A percentile compares a stretch with the other conserved stretches of the same genome.
Evolutionary conservation across 2,329 filamentous ascomycete genomes (phyloP).

Genomic region (Fusarium albosuccineum): DNA sequence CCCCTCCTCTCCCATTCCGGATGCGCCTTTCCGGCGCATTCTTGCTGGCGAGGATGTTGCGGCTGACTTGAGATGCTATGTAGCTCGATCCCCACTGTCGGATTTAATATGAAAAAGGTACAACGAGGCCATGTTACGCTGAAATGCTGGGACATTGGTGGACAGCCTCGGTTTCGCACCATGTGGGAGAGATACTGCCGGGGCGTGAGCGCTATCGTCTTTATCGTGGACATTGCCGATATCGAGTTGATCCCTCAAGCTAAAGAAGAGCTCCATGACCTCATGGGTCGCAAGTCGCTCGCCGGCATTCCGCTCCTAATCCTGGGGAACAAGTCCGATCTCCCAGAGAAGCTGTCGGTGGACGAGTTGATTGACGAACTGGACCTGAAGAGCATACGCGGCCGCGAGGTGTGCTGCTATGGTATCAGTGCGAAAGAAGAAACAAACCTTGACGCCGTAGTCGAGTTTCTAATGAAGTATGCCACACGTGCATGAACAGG

Average conservation of each 20-base stretch:
- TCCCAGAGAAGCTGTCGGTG: conserved; percentile 89
- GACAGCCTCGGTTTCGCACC: conserved; percentile 94
- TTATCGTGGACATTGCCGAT: conserved; percentile 98
- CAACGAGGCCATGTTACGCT: conserved; percentile 98
- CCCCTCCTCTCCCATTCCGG: conserved; percentile 10
- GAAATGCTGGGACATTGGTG: conserved; percentile 99
- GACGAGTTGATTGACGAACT: conserved; percentile 96
- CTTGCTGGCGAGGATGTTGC: conserved; percentile 23
- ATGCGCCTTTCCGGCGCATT: conserved; percentile 13
- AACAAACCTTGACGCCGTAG: conserved; percentile 95
- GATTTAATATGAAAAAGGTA: conserved; percentile 99
- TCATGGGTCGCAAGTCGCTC: conserved; percentile 86
- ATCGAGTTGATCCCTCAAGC: conserved; percentile 83
- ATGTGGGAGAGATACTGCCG: conserved; percentile 99
- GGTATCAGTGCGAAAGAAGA: conserved; percentile 99
- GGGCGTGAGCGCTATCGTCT: conserved; percentile 97
- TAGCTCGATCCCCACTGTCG: conserved; percentile 98
- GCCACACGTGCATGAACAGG: conserved; percentile 71
- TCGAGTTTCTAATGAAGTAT: conserved; percentile 96
- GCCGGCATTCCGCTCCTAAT: conserved; percentile 93
- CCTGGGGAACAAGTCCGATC: conserved; percentile 96
- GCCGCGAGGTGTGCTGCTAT: conserved; percentile 97
- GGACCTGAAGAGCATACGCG: conserved; percentile 88
- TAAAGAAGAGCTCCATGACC: conserved; percentile 89
- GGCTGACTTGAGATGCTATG: conserved; percentile 57